Percentiles rank a stretch among this genome's conserved stretches.
phyloP scores from a whole-genome alignment of 805 yeast species.

The Candida germanica region DNA sequence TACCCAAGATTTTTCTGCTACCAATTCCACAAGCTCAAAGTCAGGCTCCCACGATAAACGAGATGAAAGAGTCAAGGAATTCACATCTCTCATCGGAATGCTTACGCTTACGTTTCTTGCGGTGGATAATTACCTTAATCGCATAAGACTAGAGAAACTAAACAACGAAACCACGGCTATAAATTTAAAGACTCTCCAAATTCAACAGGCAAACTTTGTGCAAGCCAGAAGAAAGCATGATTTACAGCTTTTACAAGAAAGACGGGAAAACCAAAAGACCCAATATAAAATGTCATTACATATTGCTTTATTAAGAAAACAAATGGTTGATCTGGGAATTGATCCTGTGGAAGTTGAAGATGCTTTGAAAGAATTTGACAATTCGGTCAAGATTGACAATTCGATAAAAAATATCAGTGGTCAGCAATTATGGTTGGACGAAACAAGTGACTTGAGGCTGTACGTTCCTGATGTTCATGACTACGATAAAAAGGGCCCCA shows the following conservation, averaged over 20 bases:
- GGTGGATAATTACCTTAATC: constrained; percentile 46
- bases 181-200: constrained; percentile 34
- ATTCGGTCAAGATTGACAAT: constrained; percentile 54
- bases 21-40: background rate
- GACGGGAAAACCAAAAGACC: constrained; percentile 46
- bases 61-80: constrained; percentile 31
- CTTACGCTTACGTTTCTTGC: constrained; percentile 47
- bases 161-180: constrained; percentile 34
- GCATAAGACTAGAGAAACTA: constrained; percentile 36
- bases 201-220: constrained; percentile 48
- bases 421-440: constrained; percentile 57
- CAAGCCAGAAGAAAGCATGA: constrained; percentile 52
- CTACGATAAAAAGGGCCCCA: constrained; percentile 41
- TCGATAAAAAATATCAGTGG: constrained; percentile 55
- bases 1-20: background rate
- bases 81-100: constrained; percentile 42
- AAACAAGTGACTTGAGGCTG: constrained; percentile 46
- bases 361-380: constrained; percentile 55
- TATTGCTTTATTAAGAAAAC: constrained; percentile 61
- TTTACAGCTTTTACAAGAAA: constrained; percentile 48
- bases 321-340: constrained; percentile 52
- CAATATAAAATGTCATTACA: constrained; percentile 62
- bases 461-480: constrained; percentile 60
- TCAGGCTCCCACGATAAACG: constrained; percentile 1
- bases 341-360: constrained; percentile 56